Conservation (phyloP, 2,329 filamentous ascomycete genomes). For the Emergomyces orientalis region DNA sequence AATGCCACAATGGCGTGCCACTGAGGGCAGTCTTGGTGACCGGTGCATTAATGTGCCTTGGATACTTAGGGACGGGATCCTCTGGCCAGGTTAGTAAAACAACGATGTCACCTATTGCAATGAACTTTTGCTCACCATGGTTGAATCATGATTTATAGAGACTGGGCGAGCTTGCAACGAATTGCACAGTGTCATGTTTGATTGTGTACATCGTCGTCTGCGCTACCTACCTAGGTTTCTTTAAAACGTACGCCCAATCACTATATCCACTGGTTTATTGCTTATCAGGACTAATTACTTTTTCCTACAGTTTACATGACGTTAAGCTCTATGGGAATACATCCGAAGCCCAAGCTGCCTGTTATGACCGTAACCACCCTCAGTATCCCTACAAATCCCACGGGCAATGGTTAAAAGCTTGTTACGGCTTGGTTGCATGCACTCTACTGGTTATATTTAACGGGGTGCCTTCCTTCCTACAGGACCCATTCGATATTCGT, state of each 20-base stretch:
- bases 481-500: conserved; percentile 27
- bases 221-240: conserved; percentile 30
- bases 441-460: conserved; percentile 19
- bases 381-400: conserved; percentile 25
- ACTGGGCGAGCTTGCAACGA: conserved; percentile 31
- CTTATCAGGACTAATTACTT: neutral
- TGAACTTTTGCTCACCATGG: neutral
- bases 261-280: neutral
- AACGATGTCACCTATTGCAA: neutral
- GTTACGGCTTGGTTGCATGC: conserved; percentile 20
- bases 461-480: conserved; percentile 15
- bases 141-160: conserved; percentile 21
- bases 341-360: conserved; percentile 22
- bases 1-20: conserved; percentile 33
- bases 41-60: conserved; percentile 31
- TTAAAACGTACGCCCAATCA: conserved; percentile 25
- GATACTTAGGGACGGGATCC: conserved; percentile 33
- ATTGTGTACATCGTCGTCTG: conserved; percentile 36
- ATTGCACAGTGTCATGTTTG: conserved; percentile 33
- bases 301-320: conserved; percentile 27
- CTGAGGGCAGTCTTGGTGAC: conserved; percentile 35
- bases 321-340: conserved; percentile 33
- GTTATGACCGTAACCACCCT: conserved; percentile 19
- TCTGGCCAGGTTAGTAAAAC: conserved; percentile 28
- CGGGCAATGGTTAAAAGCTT: conserved; percentile 22